Conservation (phyloP, 2,329 filamentous ascomycete genomes). For the Colletotrichum nymphaeae region DNA sequence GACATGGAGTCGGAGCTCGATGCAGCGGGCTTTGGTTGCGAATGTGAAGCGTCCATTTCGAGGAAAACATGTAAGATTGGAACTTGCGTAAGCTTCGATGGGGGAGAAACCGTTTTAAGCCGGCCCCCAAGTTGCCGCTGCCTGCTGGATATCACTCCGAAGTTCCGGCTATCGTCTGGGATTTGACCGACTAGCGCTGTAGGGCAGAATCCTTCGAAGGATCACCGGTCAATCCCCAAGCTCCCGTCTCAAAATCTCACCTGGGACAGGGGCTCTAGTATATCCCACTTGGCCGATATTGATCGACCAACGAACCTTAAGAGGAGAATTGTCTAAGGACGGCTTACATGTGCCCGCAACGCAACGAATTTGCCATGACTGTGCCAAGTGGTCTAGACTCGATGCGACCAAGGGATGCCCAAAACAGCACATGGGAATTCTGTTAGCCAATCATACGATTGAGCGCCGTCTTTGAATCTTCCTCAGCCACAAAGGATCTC, state of each 20-base stretch:
- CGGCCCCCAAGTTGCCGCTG: not conserved
- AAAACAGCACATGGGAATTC: not conserved
- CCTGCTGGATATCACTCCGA: not conserved
- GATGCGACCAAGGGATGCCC: not conserved
- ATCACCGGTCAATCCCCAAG: not conserved
- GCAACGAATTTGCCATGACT: not conserved
- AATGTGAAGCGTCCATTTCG: not conserved
- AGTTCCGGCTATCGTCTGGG: not conserved
- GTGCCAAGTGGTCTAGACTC: not conserved
- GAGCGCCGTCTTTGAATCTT: not conserved
- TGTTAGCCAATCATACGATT: not conserved
- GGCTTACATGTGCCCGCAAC: not conserved
- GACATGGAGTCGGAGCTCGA: not conserved
- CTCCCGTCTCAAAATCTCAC: not conserved
- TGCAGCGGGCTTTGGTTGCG: not conserved
- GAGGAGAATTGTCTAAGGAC: not conserved
- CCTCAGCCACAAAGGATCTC: not conserved
- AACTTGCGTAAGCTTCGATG: not conserved
- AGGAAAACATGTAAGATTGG: not conserved
- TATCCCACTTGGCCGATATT: not conserved
- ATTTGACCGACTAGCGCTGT: conserved; percentile 9
- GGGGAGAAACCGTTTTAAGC: not conserved
- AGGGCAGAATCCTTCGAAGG: conserved; percentile 12
- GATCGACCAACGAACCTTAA: not conserved
- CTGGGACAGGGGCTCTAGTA: not conserved